These are phyloP conservation scores for Ogataea paraovalis DNA, from an alignment of 805 yeast genomes.

Conservation along the genomic window DNA sequence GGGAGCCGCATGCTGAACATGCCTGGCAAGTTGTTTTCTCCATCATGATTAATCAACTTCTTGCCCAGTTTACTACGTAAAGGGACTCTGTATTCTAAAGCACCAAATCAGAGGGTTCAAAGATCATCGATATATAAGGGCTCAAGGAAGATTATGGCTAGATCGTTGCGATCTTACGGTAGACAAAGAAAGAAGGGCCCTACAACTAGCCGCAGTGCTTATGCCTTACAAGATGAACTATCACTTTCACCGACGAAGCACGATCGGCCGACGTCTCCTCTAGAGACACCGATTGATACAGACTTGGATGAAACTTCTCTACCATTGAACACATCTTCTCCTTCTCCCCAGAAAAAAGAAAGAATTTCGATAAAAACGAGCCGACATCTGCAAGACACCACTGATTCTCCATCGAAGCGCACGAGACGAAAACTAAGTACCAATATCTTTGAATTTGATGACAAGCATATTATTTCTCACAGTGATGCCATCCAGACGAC, in stretches of 20 bases:
- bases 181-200: slow-evolving; percentile 1
- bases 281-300: neutral
- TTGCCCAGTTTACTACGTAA: no score
- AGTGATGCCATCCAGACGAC: no score
- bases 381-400: neutral
- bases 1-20: no score
- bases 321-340: neutral
- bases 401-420: neutral
- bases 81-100: no score
- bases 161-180: neutral
- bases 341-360: slow-evolving; percentile 9
- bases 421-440: neutral
- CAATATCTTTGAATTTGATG: neutral
- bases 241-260: slow-evolving; percentile 1
- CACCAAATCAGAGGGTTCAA: no score
- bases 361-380: slow-evolving; percentile 21
- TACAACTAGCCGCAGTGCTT: neutral
- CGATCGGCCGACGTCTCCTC: neutral
- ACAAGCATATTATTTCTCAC: neutral
- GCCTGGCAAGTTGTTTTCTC: no score
- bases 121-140: no score
- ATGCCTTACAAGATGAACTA: neutral
- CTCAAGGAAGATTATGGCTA: neutral
- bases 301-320: neutral
- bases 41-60: no score